These are phyloP conservation scores for Dothidotthia symphoricarpi DNA, from an alignment of 2,329 filamentous ascomycete species.

Conservation along the genomic window DNA sequence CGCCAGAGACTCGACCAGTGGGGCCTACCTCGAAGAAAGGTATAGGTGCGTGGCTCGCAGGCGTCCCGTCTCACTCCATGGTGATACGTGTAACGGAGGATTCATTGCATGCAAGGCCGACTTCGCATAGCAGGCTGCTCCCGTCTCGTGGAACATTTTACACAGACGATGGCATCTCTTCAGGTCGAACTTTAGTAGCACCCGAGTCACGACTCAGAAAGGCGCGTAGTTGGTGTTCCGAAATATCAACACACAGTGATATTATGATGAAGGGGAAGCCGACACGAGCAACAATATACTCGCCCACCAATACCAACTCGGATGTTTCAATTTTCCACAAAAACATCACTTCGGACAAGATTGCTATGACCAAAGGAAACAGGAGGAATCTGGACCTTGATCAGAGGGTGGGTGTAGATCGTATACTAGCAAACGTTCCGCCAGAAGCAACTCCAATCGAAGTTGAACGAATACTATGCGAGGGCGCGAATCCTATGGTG, in stretches of 20 bases:
- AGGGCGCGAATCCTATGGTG: slow-evolving; percentile 34
- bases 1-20: slow-evolving; percentile 1
- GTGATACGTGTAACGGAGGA: slow-evolving; percentile 13
- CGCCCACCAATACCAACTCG: slow-evolving; percentile 24
- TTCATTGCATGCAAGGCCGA: slow-evolving; percentile 10
- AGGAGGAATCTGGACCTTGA: slow-evolving; percentile 23
- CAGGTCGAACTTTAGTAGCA: slow-evolving; percentile 17
- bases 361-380: slow-evolving; percentile 29
- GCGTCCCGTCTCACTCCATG: slow-evolving; percentile 24
- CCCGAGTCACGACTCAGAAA: slow-evolving; percentile 20
- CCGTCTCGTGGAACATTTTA: slow-evolving; percentile 32
- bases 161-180: slow-evolving; percentile 28
- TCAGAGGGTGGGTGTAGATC: slow-evolving; percentile 30
- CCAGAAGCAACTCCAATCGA: slow-evolving; percentile 20
- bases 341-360: slow-evolving; percentile 28
- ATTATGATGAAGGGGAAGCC: slow-evolving; percentile 10
- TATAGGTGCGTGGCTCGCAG: slow-evolving; percentile 33
- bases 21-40: slow-evolving; percentile 10
- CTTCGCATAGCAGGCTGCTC: slow-evolving; percentile 10
- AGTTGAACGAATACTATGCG: slow-evolving; percentile 32
- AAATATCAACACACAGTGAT: slow-evolving; percentile 11
- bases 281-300: slow-evolving; percentile 12
- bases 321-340: slow-evolving; percentile 29
- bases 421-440: slow-evolving; percentile 28
- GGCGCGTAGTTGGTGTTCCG: slow-evolving; percentile 25